phyloP scores from a whole-genome alignment of 768 basidiomycete species.

The Chlorophyllum brunneum region DNA sequence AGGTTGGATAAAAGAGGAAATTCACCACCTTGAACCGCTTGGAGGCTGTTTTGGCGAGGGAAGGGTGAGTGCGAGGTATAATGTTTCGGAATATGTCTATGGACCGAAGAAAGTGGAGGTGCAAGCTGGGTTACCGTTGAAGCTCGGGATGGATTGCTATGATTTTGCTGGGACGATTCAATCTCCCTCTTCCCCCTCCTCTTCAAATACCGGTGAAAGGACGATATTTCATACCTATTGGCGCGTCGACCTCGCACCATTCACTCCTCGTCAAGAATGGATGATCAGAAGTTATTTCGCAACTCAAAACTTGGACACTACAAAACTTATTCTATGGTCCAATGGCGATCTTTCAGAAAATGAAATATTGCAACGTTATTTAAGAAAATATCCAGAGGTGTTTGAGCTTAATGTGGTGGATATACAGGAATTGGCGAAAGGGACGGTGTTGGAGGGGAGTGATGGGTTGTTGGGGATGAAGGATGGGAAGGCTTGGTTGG shows the following conservation, averaged over 20 bases:
- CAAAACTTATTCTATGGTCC: conserved; percentile 85
- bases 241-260: conserved; percentile 83
- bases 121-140: conserved; percentile 76
- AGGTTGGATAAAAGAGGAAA: conserved; percentile 69
- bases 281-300: conserved; percentile 94
- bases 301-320: conserved; percentile 67
- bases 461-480: conserved; percentile 46
- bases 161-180: conserved; percentile 86
- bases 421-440: conserved; percentile 59
- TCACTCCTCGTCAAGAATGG: conserved; percentile 80
- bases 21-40: conserved; percentile 61
- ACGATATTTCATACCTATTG: conserved; percentile 90
- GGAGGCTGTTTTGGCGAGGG: conserved; percentile 70
- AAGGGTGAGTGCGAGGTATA: conserved; percentile 62
- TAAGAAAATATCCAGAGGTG: conserved; percentile 59
- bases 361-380: conserved; percentile 56
- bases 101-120: conserved; percentile 65
- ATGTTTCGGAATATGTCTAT: conserved; percentile 59
- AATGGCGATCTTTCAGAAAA: conserved; percentile 70
- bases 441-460: conserved; percentile 75
- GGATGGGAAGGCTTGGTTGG: conserved; percentile 89
- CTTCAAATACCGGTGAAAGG: conserved; percentile 31
- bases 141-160: conserved; percentile 86
- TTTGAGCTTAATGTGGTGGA: conserved; percentile 72
- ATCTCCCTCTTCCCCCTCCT: conserved; percentile 8